A percentile compares a stretch with the other conserved stretches of the same genome.
Conservation (phyloP, 2,329 filamentous ascomycete species). For the Beauveria pseudobassiana region DNA sequence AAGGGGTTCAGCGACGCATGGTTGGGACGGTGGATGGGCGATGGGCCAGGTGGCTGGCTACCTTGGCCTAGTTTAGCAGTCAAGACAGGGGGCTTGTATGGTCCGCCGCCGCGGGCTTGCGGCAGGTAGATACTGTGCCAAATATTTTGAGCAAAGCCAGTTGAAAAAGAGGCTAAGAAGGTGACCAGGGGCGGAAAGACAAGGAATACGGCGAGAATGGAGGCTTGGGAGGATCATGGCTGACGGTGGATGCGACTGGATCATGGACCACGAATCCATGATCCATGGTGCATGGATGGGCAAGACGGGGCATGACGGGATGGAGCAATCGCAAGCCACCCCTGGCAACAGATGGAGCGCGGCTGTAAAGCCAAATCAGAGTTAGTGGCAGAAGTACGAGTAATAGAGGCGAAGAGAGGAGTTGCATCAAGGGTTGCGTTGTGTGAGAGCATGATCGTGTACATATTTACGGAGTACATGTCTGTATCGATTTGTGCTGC, state of each 20-base stretch:
- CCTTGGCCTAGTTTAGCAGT: not conserved
- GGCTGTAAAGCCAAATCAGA: too few relatives aligned
- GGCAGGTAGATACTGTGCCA: not conserved
- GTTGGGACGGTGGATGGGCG: not conserved
- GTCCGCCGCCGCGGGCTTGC: not conserved
- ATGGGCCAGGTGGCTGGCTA: not conserved
- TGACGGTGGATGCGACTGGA: not conserved
- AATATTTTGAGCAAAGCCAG: not conserved
- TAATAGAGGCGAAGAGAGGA: too few relatives aligned
- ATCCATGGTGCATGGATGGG: not conserved
- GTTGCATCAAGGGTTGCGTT: too few relatives aligned
- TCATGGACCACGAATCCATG: not conserved
- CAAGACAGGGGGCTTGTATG: not conserved
- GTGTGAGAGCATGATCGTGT: too few relatives aligned
- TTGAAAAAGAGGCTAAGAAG: not conserved
- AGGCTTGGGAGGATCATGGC: not conserved
- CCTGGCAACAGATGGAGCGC: not conserved
- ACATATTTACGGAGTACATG: too few relatives aligned
- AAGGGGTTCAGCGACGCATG: slow-evolving; percentile 8
- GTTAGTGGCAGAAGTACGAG: too few relatives aligned
- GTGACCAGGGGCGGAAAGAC: not conserved
- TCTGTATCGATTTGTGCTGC: too few relatives aligned
- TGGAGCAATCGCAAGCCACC: slow-evolving; percentile 7
- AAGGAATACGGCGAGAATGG: not conserved
- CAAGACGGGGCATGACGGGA: not conserved